Conservation (phyloP, 176 grass and related monocot species). For the Carex parvula region DNA sequence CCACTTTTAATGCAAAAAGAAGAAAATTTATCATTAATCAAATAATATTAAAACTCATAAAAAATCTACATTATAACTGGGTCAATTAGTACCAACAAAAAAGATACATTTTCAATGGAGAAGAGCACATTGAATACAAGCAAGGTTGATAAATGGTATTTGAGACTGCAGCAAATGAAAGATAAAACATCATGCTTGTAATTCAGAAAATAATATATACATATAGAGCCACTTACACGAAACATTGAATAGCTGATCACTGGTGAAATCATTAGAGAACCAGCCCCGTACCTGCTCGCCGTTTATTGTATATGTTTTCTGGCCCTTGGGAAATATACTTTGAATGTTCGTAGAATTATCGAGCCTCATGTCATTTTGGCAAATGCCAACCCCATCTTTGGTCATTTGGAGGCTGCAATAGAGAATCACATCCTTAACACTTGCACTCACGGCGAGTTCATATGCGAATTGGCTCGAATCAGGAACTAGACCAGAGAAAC, state of each 20-base stretch:
- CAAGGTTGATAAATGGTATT: not conserved
- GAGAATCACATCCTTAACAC: constrained; percentile 43
- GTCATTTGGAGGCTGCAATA: constrained; percentile 66
- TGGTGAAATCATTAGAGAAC: constrained; percentile 80
- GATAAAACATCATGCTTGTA: constrained; percentile 6
- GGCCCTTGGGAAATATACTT: constrained; percentile 44
- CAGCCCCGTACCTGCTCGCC: constrained; percentile 48
- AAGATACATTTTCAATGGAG: not conserved
- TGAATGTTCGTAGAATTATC: constrained; percentile 59
- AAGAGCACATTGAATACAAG: not conserved
- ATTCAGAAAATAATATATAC: not conserved
- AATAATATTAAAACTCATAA: not conserved
- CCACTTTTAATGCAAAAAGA: constrained; percentile 43
- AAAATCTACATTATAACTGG: constrained; percentile 7
- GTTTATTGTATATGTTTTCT: constrained; percentile 46
- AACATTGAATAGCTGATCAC: constrained; percentile 60
- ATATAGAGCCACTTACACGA: constrained; percentile 54
- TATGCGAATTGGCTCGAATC: constrained; percentile 61
- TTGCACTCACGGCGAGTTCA: constrained; percentile 41
- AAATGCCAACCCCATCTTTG: constrained; percentile 55
- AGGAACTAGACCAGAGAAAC: constrained; percentile 78
- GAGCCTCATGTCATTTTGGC: constrained; percentile 46
- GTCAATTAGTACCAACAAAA: constrained; percentile 5
- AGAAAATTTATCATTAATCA: constrained; percentile 22
- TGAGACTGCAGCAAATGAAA: not conserved